Conservation (phyloP, 306 rosid genomes). For the Medicago arabica region DNA sequence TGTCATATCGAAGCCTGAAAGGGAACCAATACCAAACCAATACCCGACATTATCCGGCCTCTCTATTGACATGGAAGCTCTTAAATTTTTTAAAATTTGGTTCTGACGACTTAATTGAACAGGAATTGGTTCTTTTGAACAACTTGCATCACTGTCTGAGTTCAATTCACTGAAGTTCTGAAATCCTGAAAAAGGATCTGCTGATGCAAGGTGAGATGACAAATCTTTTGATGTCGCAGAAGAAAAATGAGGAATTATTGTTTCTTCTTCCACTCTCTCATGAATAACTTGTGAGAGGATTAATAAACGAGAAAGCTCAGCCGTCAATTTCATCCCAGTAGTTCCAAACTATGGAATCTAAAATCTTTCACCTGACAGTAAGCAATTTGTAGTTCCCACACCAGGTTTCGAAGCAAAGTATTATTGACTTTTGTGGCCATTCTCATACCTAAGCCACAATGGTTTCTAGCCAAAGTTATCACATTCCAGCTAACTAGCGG, state of each 20-base stretch:
- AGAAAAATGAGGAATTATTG: slow-evolving; percentile 66
- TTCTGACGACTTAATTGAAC: slow-evolving; percentile 52
- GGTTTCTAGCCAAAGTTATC: too few species aligned
- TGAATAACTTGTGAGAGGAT: slow-evolving; percentile 63
- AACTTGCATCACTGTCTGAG: slow-evolving; percentile 57
- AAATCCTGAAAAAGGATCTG: slow-evolving; percentile 48
- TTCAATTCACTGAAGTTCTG: slow-evolving; percentile 49
- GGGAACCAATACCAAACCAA: slow-evolving; percentile 75
- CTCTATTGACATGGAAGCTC: slow-evolving; percentile 65
- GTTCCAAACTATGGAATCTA: slow-evolving; percentile 28
- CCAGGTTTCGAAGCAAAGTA: too few species aligned
- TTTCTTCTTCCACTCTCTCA: slow-evolving; percentile 46
- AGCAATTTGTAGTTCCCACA: too few species aligned
- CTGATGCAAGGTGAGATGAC: slow-evolving; percentile 50
- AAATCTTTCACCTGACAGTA: too few species aligned
- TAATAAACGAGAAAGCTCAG: slow-evolving; percentile 70
- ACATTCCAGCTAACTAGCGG: too few species aligned
- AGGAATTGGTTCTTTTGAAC: slow-evolving; percentile 55
- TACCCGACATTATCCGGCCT: slow-evolving; percentile 47
- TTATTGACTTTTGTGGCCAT: too few species aligned
- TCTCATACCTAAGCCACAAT: too few species aligned
- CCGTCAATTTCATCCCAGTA: slow-evolving; percentile 50
- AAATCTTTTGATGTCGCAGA: slow-evolving; percentile 49
- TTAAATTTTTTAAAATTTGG: slow-evolving; percentile 61
- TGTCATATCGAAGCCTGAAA: slow-evolving; percentile 66